Percentiles rank a stretch among this genome's conserved stretches.
phyloP scores from a whole-genome alignment of 83 land plant genomes.

The Picea mariana region DNA sequence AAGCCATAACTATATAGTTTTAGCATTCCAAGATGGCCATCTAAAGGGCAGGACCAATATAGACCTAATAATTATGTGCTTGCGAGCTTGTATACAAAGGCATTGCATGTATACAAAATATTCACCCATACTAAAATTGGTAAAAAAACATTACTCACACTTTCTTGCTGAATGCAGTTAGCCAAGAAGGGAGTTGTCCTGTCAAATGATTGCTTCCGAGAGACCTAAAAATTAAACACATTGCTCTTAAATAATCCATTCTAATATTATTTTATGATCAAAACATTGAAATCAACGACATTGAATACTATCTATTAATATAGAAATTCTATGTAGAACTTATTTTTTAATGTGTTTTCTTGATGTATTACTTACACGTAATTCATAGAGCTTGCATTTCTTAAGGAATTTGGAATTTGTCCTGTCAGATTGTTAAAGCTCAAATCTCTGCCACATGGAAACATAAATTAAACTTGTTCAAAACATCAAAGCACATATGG shows the following conservation, averaged over 20 bases:
- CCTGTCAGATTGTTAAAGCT: slow-evolving; percentile 30
- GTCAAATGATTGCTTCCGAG: slow-evolving; percentile 1
- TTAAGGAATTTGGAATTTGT: slow-evolving; percentile 18
- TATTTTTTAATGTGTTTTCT: neutral
- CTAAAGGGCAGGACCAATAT: too few relatives aligned
- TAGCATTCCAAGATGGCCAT: too few relatives aligned
- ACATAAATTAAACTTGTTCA: too few relatives aligned
- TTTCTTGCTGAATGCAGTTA: neutral
- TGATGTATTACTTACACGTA: slow-evolving; percentile 20
- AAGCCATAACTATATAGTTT: too few relatives aligned
- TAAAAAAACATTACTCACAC: neutral
- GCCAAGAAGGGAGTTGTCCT: slow-evolving; percentile 10
- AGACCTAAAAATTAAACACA: neutral
- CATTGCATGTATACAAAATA: neutral
- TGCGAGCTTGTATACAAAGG: too few relatives aligned
- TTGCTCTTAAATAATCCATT: neutral
- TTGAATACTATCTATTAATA: neutral
- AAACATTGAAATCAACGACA: neutral
- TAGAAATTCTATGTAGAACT: neutral
- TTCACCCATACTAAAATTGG: too few relatives aligned
- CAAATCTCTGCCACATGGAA: slow-evolving; percentile 19
- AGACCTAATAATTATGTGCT: too few relatives aligned
- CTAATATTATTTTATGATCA: neutral
- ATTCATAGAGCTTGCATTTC: neutral
- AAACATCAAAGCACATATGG: too few relatives aligned